Base-by-base conservation (phyloP, 768 basidiomycete genomes). In the Serendipita sp. region DNA sequence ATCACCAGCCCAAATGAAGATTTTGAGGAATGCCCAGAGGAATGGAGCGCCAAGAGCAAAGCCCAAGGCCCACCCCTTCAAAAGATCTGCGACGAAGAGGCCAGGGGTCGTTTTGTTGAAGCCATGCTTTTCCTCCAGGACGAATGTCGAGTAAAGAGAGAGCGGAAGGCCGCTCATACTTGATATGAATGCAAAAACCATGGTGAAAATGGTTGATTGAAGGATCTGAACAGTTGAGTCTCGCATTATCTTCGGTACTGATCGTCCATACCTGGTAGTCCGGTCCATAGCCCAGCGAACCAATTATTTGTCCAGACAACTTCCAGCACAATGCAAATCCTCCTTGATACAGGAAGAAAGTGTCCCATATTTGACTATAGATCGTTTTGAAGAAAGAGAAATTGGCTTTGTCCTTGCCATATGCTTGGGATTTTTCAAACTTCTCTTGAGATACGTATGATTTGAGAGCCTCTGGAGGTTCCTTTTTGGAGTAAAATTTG, bases 1-100 rank as follows among this genome's bases (percentile, higher is more conserved):
- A 66, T 90, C 87, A 0, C 95, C 95, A 0, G 93, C 93, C 89
- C 89, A 93, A 65, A 87, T 78, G 76, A 96, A 91, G 70, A 96
- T 84, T 68, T 81, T 85, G 60, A 97, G 78, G 78, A 98, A 93
- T 2, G 78, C 82, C 42, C 88, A 85, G 44, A 96, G 78, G 75
- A 96, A 88, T 0, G 95, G 95, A 0, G 85, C 77, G 4, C 93
- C 90, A 17, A 98, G 76, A 44, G 73, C 79, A 63, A 85, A 78
- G 9, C 80, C 82, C 60, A 95, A 71, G 9, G 74, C 74, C 86
- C 84, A 91, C 33, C 83, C 78, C 72, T 96, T 97, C 68, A 94
- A 31, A 41, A 89, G 70, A 72, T 99, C 95, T 1, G 78, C 74
- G 61, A 92, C 71, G 72, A 90, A 98, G 2, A 94, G 75, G 16